Evolutionary conservation across 2,329 filamentous ascomycete genomes (phyloP), one percentile per base, ranked within the genome.

Genomic region (Microcyclosporella mali): DNA sequence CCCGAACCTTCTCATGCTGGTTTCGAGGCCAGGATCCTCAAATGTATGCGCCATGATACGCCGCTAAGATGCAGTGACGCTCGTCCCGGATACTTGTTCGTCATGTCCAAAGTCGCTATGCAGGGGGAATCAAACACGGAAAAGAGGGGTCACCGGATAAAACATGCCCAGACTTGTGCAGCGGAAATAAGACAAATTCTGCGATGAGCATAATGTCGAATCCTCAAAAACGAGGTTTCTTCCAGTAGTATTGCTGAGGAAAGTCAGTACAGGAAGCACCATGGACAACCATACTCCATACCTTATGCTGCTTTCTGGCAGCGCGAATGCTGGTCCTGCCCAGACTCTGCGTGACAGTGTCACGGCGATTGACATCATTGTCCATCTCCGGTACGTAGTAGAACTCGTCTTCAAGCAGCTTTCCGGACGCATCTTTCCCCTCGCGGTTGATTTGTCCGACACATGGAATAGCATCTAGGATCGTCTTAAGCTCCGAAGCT

Each of bases 221-320:
- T 25, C 21, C 36, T 60, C 47, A 65, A 45, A 57, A 49, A 31
- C 70, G 67, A 16, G 79, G 80, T 56, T 78, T 77, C 57, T 79
- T 79, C 80, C 80, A 84, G 68, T 78, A 84, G 64, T 84, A 83
- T 84, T 83, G 80, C 80, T 84, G 50, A 37, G 25, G 19, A 37
- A 37, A n/a, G 30, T 44, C 19, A 40, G 19, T 15, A 32, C 37
- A 37, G 14, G 10, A 27, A 19, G 28, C 14, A 3, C 15, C 7
- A 33, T 6, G 12, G 17, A 15, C n/a, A n/a, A n/a, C n/a, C n/a
- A n/a, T 12, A 37, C 15, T 39, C 65, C 72, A 61, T 77, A 97
- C 90, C 86, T 97, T 97, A 68, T 98, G 92, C 63, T 92, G 87
- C 70, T 95, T 97, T 59, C 92, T 79, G 61, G 92, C 95, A 60